Evolutionary conservation across 2,329 filamentous ascomycete species (phyloP).

Genomic region (Harringtonia lauricola): DNA sequence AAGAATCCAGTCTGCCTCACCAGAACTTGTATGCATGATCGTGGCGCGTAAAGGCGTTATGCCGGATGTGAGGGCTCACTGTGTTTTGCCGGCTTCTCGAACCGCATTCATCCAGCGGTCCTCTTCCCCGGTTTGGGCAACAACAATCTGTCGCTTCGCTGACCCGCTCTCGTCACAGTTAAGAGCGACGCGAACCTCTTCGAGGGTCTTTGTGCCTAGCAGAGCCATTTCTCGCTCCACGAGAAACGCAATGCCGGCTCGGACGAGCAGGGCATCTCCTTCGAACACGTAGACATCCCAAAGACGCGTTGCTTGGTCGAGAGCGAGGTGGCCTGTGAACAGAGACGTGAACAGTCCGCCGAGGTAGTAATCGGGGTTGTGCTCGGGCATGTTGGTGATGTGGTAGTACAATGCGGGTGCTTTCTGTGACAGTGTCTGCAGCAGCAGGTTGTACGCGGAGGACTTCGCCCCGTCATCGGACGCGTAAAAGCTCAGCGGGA

Average conservation of each 20-base stretch:
- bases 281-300: constrained; percentile 83
- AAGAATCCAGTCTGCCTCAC: background rate
- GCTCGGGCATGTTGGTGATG: constrained; percentile 38
- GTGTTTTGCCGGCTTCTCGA: constrained; percentile 24
- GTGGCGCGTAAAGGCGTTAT: constrained; percentile 1
- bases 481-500: constrained; percentile 66
- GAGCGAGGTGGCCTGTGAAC: constrained; percentile 50
- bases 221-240: constrained; percentile 39
- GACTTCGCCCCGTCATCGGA: constrained; percentile 57
- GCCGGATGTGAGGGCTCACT: background rate
- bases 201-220: constrained; percentile 31
- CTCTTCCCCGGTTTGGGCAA: constrained; percentile 34
- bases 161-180: constrained; percentile 12
- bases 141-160: constrained; percentile 19
- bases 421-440: constrained; percentile 56
- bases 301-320: constrained; percentile 61
- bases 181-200: constrained; percentile 31
- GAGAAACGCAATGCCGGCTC: constrained; percentile 60
- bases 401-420: constrained; percentile 53
- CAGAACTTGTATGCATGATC: background rate
- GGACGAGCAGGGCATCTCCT: constrained; percentile 60
- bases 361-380: constrained; percentile 44
- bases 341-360: constrained; percentile 50
- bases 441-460: constrained; percentile 57
- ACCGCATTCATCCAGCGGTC: constrained; percentile 33